Conservation (phyloP, 805 yeast species). For the Soucietia sequanensis region DNA sequence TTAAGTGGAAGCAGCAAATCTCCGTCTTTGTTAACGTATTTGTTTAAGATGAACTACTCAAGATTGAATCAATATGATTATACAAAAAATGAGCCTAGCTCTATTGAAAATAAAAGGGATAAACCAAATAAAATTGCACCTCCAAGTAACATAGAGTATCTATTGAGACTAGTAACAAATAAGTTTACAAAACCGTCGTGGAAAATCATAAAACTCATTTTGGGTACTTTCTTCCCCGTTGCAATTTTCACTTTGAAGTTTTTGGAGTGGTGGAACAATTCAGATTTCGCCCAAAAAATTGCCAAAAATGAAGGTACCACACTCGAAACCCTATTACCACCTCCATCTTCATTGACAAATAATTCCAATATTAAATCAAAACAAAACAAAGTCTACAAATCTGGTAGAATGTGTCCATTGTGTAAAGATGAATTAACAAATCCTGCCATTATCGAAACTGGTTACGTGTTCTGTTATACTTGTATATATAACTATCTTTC, state of each 20-base stretch:
- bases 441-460: conserved; percentile 89
- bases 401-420: conserved; percentile 57
- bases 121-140: conserved; percentile 39
- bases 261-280: conserved; percentile 89
- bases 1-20: conserved; percentile 66
- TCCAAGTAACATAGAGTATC: conserved; percentile 36
- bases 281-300: conserved; percentile 64
- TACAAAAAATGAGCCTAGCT: conserved; percentile 27
- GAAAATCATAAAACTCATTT: conserved; percentile 27
- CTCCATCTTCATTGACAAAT: conserved; percentile 35
- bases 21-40: conserved; percentile 58
- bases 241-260: conserved; percentile 81
- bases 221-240: conserved; percentile 67
- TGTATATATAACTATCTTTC: conserved; percentile 72
- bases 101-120: conserved; percentile 7
- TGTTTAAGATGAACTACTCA: conserved; percentile 64
- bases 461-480: conserved; percentile 84
- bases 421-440: conserved; percentile 65
- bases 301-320: conserved; percentile 46
- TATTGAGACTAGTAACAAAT: conserved; percentile 20
- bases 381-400: conserved; percentile 21
- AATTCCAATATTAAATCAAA: conserved; percentile 11
- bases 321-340: conserved; percentile 50
- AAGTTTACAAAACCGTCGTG: conserved; percentile 27
- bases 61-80: conserved; percentile 56